A percentile compares a stretch with the other conserved stretches of the same genome.
Evolutionary conservation across 2,329 filamentous ascomycete species (phyloP).

Genomic region (Fulvia fulva): DNA sequence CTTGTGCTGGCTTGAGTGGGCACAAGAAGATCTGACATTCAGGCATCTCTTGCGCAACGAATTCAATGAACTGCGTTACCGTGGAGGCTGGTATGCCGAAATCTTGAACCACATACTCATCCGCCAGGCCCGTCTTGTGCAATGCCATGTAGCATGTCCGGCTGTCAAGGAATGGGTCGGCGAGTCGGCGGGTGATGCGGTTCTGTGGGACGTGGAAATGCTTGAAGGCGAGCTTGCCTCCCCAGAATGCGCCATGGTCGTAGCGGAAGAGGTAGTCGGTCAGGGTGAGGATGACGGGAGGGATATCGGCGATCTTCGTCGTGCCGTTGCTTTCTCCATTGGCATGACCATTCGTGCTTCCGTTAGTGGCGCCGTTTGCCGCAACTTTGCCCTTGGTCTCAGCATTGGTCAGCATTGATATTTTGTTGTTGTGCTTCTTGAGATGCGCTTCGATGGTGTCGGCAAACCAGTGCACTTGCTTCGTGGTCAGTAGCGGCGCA

Average conservation of each 20-base stretch:
- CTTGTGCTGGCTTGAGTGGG: conserved; percentile 36
- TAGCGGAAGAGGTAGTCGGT: conserved; percentile 68
- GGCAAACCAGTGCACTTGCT: conserved; percentile 51
- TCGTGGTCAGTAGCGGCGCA: conserved; percentile 37
- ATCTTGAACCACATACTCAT: conserved; percentile 63
- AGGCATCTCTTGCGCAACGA: conserved; percentile 37
- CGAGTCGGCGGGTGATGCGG: conserved; percentile 55
- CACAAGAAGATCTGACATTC: conserved; percentile 51
- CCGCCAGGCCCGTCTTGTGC: conserved; percentile 57
- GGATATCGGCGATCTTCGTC: conserved; percentile 39
- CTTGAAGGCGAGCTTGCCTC: conserved; percentile 57
- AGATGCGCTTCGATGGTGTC: conserved; percentile 36
- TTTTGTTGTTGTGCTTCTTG: conserved; percentile 1
- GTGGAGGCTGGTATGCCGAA: conserved; percentile 47
- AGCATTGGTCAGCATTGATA: not conserved
- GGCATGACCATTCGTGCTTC: not conserved
- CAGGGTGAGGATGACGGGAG: conserved; percentile 56
- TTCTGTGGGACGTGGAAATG: conserved; percentile 66
- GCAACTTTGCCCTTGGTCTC: not conserved
- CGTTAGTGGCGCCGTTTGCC: not conserved
- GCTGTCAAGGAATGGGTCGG: conserved; percentile 61
- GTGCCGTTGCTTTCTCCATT: conserved; percentile 25
- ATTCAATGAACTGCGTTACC: conserved; percentile 43
- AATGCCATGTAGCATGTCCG: conserved; percentile 63
- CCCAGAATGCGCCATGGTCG: conserved; percentile 68